Evolutionary conservation across 163 green algal species (phyloP), one percentile per base, ranked within the genome.

Genomic region (Scenedesmus sp.): DNA sequence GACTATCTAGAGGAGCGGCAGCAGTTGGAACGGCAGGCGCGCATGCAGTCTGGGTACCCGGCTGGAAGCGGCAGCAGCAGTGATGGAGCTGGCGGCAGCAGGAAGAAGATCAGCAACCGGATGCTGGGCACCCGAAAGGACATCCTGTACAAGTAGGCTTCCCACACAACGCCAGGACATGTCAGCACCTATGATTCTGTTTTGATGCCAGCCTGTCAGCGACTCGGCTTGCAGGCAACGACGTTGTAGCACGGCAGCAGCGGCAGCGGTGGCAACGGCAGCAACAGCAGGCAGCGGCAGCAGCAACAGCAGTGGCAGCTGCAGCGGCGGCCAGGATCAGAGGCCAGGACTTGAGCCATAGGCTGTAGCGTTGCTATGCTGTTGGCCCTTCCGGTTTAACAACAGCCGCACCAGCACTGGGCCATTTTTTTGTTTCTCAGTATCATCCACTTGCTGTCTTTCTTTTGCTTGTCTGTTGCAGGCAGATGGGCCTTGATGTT

Each of bases 1-100:
- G 88, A 96, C 26, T 96, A 96, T 56, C 87, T 98, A 43, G 73
- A 94, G 30, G 26, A 90, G 20, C 90, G 92, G 59, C 93, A 92
- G 61, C 80, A 40, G 78, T 84, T 94, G 35, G 87, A 94, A 70
- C 92, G 90, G 37, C 61, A 91, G 80, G 44, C 59, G 59, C 83
- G 76, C 16, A 30, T 88, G 83, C 81, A 81, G 42, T 42, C 65
- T 89, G 83, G 59, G 49, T 68, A 12, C 35, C n/a, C 89, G 85
- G 83, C 89, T 88, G 61, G 72, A 80, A 61, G 79, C 73, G 51
- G 87, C 87, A 86, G 53, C 53, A 91, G 59, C 79, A 86, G 87
- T 59, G 81, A 56, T 33, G 37, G 22, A 3, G 73, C 24, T 18
- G 46, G 76, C 24, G 53, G 79, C 80, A 59, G 59, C 84, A 40